Evolutionary conservation across 352 stramenopile species (phyloP).

Genomic region (Globisporangium perplexum): DNA sequence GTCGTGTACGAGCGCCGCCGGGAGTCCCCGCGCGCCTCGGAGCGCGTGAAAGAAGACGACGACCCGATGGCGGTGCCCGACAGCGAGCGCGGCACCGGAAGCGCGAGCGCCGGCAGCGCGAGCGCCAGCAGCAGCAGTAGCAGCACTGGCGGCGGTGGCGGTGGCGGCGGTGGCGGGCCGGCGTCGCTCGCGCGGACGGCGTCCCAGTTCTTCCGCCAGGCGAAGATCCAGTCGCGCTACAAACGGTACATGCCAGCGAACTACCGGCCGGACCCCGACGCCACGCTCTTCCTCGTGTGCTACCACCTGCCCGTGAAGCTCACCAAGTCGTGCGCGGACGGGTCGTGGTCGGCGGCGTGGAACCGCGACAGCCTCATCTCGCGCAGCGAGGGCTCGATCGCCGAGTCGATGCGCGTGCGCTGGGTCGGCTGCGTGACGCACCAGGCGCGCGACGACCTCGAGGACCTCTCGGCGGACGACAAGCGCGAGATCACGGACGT

Average conservation of each 20-base stretch:
- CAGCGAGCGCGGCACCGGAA: neutral
- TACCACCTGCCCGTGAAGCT: conserved; percentile 92
- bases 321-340: conserved; percentile 48
- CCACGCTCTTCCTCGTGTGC: conserved; percentile 88
- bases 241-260: conserved; percentile 73
- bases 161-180: neutral
- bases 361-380: conserved; percentile 92
- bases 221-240: conserved; percentile 77
- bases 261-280: conserved; percentile 46
- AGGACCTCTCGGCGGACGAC: conserved; percentile 80
- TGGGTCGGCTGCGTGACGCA: conserved; percentile 88
- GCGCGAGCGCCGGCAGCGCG: neutral
- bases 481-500: conserved; percentile 82
- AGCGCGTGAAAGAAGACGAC: conserved; percentile 14
- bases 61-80: conserved; percentile 11
- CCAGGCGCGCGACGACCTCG: conserved; percentile 52
- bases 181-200: conserved; percentile 23
- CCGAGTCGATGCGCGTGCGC: conserved; percentile 77
- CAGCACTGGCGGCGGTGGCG: neutral
- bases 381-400: conserved; percentile 83
- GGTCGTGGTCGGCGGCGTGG: conserved; percentile 84
- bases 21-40: conserved; percentile 16
- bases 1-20: conserved; percentile 50
- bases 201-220: conserved; percentile 51
- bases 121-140: conserved; percentile 13